Base-by-base conservation (phyloP, 2,329 filamentous ascomycete species). In the Chaetomium globosum region DNA sequence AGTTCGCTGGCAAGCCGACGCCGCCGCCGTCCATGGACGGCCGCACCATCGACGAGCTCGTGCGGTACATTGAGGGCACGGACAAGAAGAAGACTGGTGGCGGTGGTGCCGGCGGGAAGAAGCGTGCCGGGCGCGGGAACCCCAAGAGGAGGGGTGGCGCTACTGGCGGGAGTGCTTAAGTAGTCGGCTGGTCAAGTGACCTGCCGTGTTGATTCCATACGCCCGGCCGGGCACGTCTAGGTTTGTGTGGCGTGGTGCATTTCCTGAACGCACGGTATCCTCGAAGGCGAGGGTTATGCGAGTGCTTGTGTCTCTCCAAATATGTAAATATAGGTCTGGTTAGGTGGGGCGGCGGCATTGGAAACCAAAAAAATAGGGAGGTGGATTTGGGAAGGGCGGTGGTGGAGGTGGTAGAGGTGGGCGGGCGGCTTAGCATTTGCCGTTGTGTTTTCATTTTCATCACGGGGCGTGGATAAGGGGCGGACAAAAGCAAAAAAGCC, bases 51-150 rank as follows among this genome's bases (percentile, higher is more conserved):
- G 93, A 98, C 72, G 94, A 99, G 77, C 81, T 99, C 49, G 83
- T 99, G 75, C 92, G 90, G 78, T 98, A 94, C 78, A 98, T 99
- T 71, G 95, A 98, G 77, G 94, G 93, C 52, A 81, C 77, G 19
- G 84, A 87, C 61, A 79, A 81, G 67, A 79, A 79, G 73, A 67
- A 66, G 65, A 64, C 57, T 60, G 23, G 30, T 21, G 31, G 54
- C 19, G 61, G 39, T 8, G 55, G 57, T 26, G 61, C 63, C 16
- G 54, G 51, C 12, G 59, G 56, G 16, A 69, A 68, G 65, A 69
- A 69, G 57, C 58, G 63, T 19, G 26, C 65, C 19, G 69, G 66
- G 2, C 49, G 65, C 7, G 54, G 65, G 16, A 70, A 70, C 61
- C 69, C 69, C 2, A 70, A 69, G 67, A 61, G 65, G 56, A 54